phyloP scores from a whole-genome alignment of 768 basidiomycete genomes.

The Auricularia cornea region DNA sequence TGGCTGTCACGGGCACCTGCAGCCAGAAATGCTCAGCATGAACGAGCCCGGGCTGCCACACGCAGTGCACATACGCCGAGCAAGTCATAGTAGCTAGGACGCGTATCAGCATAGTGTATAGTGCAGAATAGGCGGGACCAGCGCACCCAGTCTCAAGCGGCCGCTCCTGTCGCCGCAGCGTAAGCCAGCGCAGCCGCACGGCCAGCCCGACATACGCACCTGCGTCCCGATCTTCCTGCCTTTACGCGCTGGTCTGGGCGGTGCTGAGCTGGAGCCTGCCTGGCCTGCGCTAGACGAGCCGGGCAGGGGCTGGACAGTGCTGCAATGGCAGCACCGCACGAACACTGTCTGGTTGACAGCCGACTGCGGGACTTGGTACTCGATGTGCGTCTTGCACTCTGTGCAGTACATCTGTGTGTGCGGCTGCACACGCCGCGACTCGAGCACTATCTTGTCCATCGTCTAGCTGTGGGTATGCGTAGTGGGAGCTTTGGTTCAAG shows the following conservation, averaged over 20 bases:
- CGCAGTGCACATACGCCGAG: neutral
- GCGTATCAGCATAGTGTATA: too few species aligned
- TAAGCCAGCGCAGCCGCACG: neutral
- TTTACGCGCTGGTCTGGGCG: constrained; percentile 27
- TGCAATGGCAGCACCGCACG: constrained; percentile 65
- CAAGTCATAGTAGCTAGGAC: neutral
- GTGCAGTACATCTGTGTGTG: neutral
- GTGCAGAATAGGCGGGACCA: too few species aligned
- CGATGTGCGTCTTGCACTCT: neutral
- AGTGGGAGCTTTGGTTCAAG: too few species aligned
- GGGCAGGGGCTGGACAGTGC: constrained; percentile 26
- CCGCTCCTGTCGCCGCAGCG: neutral
- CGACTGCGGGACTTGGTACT: neutral
- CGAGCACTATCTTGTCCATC: neutral
- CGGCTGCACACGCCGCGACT: neutral
- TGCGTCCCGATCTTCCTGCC: constrained; percentile 82
- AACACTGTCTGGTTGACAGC: constrained; percentile 35
- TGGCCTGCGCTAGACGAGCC: constrained; percentile 13
- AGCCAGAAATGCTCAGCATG: too few species aligned
- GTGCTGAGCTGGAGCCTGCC: constrained; percentile 2
- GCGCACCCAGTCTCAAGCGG: too few species aligned
- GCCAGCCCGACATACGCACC: constrained; percentile 27
- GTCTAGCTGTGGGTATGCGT: too few species aligned
- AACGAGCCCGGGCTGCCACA: too few species aligned
- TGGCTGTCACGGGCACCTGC: constrained; percentile 60